phyloP scores from a whole-genome alignment of 2,329 filamentous ascomycete genomes.

The Raffaelea arxii region DNA sequence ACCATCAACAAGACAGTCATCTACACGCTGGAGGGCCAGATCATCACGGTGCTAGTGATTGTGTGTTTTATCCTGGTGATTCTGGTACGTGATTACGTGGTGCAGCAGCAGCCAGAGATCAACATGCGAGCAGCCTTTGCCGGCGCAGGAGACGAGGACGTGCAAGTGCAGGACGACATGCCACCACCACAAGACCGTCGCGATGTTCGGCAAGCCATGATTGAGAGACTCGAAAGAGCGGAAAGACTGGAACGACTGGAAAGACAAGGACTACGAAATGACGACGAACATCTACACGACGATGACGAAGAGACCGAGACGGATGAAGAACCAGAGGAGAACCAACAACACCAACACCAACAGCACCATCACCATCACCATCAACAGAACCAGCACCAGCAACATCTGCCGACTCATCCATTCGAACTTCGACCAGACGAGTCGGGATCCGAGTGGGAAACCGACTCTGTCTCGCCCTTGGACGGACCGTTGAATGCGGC shows the following conservation, averaged over 20 bases:
- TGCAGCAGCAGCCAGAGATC: slow-evolving; percentile 91
- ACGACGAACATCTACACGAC: background rate
- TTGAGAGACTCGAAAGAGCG: too few relatives aligned
- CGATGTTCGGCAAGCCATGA: background rate
- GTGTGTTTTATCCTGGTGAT: slow-evolving; percentile 96
- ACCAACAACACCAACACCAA: too few relatives aligned
- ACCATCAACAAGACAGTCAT: slow-evolving; percentile 70
- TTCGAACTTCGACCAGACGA: too few relatives aligned
- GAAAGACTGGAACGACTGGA: too few relatives aligned
- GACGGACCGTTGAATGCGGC: too few relatives aligned
- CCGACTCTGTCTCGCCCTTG: too few relatives aligned
- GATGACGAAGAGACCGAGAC: background rate
- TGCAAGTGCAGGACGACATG: background rate
- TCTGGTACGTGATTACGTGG: slow-evolving; percentile 91
- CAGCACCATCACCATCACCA: too few relatives aligned
- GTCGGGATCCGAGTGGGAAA: too few relatives aligned
- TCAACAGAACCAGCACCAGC: too few relatives aligned
- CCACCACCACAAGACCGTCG: background rate
- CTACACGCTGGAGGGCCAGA: slow-evolving; percentile 79
- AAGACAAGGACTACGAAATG: background rate
- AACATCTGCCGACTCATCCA: too few relatives aligned
- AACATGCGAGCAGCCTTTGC: slow-evolving; percentile 66
- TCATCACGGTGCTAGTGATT: slow-evolving; percentile 87
- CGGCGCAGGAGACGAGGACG: slow-evolving; percentile 10
- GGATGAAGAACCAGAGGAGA: background rate